A percentile compares a stretch with the other conserved stretches of the same genome.
These are phyloP conservation scores for Cornus controversa DNA, from an alignment of 148 eudicot species.

Conservation along the genomic window DNA sequence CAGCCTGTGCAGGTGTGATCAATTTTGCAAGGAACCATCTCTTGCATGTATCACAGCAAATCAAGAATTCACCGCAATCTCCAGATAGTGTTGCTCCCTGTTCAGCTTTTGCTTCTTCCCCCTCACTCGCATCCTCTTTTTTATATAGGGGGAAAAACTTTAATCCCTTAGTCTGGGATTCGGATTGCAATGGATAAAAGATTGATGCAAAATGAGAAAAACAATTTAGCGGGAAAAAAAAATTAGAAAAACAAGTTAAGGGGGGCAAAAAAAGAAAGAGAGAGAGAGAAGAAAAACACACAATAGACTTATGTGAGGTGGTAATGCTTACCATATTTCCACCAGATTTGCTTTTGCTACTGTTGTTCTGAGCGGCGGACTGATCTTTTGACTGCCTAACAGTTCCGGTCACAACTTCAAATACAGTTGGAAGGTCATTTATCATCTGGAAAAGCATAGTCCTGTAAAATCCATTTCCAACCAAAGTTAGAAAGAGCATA, in stretches of 20 bases:
- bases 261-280: no score
- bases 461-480: constrained; percentile 37
- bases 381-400: constrained; percentile 48
- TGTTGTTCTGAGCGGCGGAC: constrained; percentile 50
- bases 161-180: no score
- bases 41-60: constrained; percentile 80
- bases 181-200: no score
- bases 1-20: constrained; percentile 82
- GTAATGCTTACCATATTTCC: constrained; percentile 43
- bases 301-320: not conserved
- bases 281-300: not conserved
- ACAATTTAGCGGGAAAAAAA: no score
- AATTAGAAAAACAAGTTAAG: not conserved
- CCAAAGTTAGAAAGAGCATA: constrained; percentile 17
- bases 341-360: constrained; percentile 59
- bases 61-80: constrained; percentile 86
- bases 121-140: no score
- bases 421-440: constrained; percentile 74
- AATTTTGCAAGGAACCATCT: constrained; percentile 93
- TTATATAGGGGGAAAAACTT: no score
- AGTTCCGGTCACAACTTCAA: constrained; percentile 58
- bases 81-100: constrained; percentile 70
- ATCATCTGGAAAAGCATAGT: constrained; percentile 81
- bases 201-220: no score
- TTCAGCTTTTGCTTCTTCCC: no score